Conservation (phyloP, 305 asterid species). For the Fraxinus ornus region DNA sequence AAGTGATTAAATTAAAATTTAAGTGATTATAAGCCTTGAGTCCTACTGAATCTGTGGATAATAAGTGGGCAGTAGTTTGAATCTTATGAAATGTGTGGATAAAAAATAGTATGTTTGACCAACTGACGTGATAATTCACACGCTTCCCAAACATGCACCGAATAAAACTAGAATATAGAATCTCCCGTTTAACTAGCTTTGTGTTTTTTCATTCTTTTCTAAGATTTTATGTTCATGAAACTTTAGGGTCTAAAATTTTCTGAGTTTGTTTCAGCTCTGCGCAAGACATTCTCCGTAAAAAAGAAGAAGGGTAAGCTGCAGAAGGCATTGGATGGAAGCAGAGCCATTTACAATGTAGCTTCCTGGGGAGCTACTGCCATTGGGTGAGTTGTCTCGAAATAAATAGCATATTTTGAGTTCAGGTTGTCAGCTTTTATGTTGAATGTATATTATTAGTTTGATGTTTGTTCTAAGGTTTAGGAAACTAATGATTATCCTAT, state of each 20-base stretch:
- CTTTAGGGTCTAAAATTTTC: constrained; percentile 20
- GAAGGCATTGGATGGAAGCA: constrained; percentile 97
- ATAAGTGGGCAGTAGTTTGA: neutral
- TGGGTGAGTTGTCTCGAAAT: constrained; percentile 43
- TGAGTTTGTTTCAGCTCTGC: constrained; percentile 62
- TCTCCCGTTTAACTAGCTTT: neutral
- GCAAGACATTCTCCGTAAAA: constrained; percentile 88
- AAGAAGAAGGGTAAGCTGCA: constrained; percentile 85
- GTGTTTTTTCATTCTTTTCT: neutral
- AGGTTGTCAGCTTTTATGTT: constrained; percentile 6
- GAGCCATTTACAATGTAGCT: constrained; percentile 85
- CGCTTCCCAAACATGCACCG: neutral
- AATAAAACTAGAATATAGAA: constrained; percentile 4
- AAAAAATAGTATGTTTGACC: neutral
- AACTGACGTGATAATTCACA: neutral
- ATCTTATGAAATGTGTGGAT: neutral
- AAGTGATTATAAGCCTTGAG: neutral
- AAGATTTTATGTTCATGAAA: neutral
- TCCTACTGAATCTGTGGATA: neutral
- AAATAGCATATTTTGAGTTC: constrained; percentile 11
- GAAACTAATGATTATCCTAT: neutral
- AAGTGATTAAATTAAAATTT: neutral
- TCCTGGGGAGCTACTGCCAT: constrained; percentile 99
- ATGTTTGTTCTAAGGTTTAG: neutral
- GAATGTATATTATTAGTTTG: neutral